Conservation (phyloP, 768 basidiomycete species). For the Grammothele lineata region DNA sequence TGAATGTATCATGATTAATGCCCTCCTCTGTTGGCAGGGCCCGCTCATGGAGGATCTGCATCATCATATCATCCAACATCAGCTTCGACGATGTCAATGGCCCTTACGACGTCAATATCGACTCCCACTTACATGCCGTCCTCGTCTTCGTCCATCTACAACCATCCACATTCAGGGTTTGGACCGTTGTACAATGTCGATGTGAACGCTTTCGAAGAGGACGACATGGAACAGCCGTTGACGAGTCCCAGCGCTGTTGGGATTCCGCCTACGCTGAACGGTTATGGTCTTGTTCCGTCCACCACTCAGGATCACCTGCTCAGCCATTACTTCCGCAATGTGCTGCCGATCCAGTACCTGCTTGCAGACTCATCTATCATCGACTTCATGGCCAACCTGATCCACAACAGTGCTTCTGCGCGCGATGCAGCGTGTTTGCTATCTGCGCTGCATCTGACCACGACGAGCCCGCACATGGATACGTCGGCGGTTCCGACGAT, state of each 20-base stretch:
- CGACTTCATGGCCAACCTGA: conserved; percentile 46
- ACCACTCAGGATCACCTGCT: conserved; percentile 26
- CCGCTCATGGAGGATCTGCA: conserved; percentile 13
- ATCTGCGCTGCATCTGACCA: conserved; percentile 51
- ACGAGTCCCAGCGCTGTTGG: conserved; percentile 9
- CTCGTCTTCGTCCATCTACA: conserved; percentile 1
- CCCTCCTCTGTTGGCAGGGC: conserved; percentile 52
- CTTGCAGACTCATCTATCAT: conserved; percentile 50
- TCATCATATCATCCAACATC: conserved; percentile 6
- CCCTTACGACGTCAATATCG: conserved; percentile 3
- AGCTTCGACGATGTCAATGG: conserved; percentile 1
- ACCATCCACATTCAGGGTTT: conserved; percentile 18
- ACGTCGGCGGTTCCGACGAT: conserved; percentile 13
- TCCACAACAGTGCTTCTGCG: conserved; percentile 41
- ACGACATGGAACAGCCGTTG: conserved; percentile 13
- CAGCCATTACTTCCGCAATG: conserved; percentile 53
- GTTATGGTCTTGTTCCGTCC: conserved; percentile 17
- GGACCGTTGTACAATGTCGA: conserved; percentile 18
- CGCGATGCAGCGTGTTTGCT: conserved; percentile 60
- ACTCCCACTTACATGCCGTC: conserved; percentile 4
- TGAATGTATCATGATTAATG: conserved; percentile 69
- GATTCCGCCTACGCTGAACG: conserved; percentile 16
- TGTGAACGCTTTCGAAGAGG: conserved; percentile 8
- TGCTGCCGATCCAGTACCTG: conserved; percentile 66
- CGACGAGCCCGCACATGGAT: conserved; percentile 14